Evolutionary conservation across 257 asterid species (phyloP).

Genomic region (Solanum bukasovii): DNA sequence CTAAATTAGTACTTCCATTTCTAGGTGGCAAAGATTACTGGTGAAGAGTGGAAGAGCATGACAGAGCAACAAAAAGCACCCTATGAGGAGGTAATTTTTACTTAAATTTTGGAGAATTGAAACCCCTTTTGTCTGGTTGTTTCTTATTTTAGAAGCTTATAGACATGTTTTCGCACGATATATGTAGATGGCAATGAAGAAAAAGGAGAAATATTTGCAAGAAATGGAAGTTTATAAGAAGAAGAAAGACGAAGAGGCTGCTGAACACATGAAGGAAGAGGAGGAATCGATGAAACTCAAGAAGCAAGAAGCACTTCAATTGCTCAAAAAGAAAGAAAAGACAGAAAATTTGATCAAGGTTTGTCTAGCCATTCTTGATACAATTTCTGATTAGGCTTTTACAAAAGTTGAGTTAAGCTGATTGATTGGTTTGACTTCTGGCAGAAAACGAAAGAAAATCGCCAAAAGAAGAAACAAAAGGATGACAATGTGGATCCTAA

Average conservation of each 20-base stretch:
- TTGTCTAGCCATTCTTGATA: not conserved
- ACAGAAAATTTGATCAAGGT: conserved; percentile 74
- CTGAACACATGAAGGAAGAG: conserved; percentile 42
- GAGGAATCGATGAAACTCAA: conserved; percentile 67
- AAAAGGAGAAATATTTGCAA: conserved; percentile 48
- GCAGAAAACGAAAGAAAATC: conserved; percentile 68
- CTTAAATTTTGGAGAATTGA: not conserved
- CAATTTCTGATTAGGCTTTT: not conserved
- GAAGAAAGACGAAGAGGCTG: conserved; percentile 64
- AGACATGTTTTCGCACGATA: not conserved
- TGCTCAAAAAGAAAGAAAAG: conserved; percentile 88
- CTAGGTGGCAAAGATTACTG: conserved; percentile 61
- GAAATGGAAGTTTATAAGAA: conserved; percentile 76
- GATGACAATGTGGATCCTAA: conserved; percentile 61
- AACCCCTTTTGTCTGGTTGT: no score
- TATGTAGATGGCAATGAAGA: conserved; percentile 50
- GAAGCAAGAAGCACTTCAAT: conserved; percentile 82
- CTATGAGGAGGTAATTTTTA: conserved; percentile 40
- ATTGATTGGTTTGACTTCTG: not conserved
- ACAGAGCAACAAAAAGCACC: conserved; percentile 52
- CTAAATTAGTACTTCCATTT: not conserved
- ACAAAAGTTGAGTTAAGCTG: not conserved
- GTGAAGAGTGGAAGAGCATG: conserved; percentile 95
- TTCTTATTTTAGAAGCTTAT: no score
- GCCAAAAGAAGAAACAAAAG: conserved; percentile 43